A percentile compares a stretch with the other conserved stretches of the same genome.
phyloP scores from a whole-genome alignment of 495 filamentous ascomycete species.

The Penicillium steckii region DNA sequence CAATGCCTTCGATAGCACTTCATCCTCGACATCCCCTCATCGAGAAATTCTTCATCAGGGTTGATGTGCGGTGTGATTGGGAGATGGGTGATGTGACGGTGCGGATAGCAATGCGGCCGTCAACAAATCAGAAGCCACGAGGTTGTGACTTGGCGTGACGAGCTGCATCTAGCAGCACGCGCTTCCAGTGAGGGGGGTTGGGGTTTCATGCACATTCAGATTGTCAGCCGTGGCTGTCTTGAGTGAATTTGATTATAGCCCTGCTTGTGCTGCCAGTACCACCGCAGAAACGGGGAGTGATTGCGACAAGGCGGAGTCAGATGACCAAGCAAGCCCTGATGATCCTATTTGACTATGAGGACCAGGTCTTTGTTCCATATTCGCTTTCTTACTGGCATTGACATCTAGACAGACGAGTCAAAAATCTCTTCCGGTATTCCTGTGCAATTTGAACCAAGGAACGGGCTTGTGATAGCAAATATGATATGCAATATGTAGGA shows the following conservation, averaged over 20 bases:
- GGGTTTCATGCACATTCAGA: conserved; percentile 18
- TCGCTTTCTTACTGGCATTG: too few species aligned
- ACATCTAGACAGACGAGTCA: too few species aligned
- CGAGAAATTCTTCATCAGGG: conserved; percentile 16
- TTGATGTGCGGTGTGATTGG: conserved; percentile 23
- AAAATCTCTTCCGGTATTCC: too few species aligned
- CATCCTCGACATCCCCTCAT: conserved; percentile 12
- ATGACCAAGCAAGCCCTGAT: conserved; percentile 17
- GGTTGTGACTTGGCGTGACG: conserved; percentile 24
- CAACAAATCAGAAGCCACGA: conserved; percentile 20
- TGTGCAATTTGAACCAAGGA: too few species aligned
- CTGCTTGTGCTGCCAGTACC: background rate
- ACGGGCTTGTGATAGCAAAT: conserved; percentile 3
- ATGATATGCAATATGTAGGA: conserved; percentile 11
- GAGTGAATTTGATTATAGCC: background rate
- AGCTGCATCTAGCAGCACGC: conserved; percentile 27
- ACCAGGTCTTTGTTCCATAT: background rate
- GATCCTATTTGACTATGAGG: background rate
- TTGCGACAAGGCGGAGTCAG: conserved; percentile 16
- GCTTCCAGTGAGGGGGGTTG: conserved; percentile 7
- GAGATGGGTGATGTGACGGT: conserved; percentile 19
- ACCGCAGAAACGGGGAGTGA: background rate
- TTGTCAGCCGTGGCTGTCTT: background rate
- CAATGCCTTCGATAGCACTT: background rate
- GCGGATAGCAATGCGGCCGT: conserved; percentile 19